Percentiles rank a stretch among this genome's conserved stretches.
Evolutionary conservation across 257 asterid species (phyloP).

Genomic region (Plantago ovata): DNA sequence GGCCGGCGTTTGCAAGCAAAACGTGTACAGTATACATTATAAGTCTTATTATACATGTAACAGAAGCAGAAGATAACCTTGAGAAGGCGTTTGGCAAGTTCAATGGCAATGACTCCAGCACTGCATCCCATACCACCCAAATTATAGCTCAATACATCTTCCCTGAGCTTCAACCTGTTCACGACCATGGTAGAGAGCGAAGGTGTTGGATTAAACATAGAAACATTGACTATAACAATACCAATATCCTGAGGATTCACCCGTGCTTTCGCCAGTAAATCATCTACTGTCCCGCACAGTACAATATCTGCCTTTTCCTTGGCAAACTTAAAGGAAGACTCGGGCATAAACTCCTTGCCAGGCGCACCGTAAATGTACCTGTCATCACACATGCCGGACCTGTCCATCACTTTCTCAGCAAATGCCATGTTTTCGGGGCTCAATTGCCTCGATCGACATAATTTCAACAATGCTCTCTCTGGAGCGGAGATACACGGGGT

Average conservation of each 20-base stretch:
- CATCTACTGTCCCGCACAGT: not conserved
- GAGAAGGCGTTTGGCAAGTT: slow-evolving; percentile 1
- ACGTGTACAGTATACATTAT: too few relatives aligned
- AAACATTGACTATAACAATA: not conserved
- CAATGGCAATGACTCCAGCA: not conserved
- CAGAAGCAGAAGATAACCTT: not conserved
- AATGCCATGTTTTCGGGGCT: not conserved
- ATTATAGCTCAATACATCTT: not conserved
- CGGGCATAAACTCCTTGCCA: not conserved
- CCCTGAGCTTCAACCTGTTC: slow-evolving; percentile 1
- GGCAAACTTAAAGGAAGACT: not conserved
- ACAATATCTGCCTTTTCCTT: not conserved
- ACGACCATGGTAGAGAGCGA: slow-evolving; percentile 3
- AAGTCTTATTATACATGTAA: not conserved
- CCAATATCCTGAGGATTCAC: not conserved
- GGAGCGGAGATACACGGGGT: not conserved
- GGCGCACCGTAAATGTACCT: not conserved
- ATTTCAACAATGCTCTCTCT: not conserved
- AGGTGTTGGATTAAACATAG: slow-evolving; percentile 1
- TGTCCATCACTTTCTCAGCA: not conserved
- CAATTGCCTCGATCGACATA: not conserved
- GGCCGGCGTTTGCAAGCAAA: too few relatives aligned
- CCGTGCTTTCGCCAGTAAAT: not conserved
- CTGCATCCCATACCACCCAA: slow-evolving; percentile 5
- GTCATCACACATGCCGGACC: not conserved